phyloP scores from a whole-genome alignment of 2,329 filamentous ascomycete species.

The Sporothrix globosa region DNA sequence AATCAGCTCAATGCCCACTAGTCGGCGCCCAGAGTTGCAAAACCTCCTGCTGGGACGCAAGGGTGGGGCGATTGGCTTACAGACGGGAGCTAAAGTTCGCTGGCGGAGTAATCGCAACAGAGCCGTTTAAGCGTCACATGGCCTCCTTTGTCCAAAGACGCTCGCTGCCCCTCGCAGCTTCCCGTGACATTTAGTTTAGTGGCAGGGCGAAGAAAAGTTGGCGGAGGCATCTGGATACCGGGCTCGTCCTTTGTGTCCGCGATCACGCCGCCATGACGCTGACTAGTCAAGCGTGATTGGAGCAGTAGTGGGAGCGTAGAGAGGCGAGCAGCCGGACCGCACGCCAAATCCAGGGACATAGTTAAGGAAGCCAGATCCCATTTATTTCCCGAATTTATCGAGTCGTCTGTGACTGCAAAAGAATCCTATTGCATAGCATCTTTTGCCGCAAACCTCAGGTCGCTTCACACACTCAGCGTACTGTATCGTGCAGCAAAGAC shows the following conservation, averaged over 20 bases:
- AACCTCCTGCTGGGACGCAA: not conserved
- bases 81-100: slow-evolving; percentile 24
- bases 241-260: slow-evolving; percentile 15
- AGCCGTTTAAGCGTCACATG: not conserved
- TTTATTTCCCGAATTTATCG: not conserved
- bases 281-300: slow-evolving; percentile 20
- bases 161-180: not conserved
- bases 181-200: not conserved
- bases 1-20: not conserved
- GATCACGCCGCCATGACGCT: slow-evolving; percentile 18
- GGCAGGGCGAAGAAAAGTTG: not conserved
- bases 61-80: slow-evolving; percentile 13
- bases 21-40: not conserved
- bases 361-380: slow-evolving; percentile 4
- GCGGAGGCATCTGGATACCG: not conserved
- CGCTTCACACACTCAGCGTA: not conserved
- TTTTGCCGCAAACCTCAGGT: not conserved
- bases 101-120: slow-evolving; percentile 20
- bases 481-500: not conserved
- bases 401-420: not conserved
- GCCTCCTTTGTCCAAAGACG: not conserved
- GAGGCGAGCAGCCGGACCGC: too few relatives aligned
- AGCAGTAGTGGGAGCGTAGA: not conserved
- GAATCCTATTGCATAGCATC: not conserved
- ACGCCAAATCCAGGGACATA: not conserved